A percentile compares a stretch with the other conserved stretches of the same genome.
phyloP scores from a whole-genome alignment of 208 protist species.

The Trypanosoma theileri region DNA sequence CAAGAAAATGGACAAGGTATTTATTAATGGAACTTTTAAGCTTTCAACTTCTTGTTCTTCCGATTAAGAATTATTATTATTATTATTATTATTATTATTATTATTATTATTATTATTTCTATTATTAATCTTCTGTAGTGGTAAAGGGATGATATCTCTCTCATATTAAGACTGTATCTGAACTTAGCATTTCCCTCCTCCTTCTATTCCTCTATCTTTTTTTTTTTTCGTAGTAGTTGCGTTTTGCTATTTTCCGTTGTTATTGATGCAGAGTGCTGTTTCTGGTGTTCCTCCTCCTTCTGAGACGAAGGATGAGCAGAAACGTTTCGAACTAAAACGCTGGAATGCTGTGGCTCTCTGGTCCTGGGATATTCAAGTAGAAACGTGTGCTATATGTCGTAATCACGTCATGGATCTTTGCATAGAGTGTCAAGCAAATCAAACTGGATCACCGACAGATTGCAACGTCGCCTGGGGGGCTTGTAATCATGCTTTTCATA shows the following conservation, averaged over 20 bases:
- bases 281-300: background rate
- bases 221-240: background rate
- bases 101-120: background rate
- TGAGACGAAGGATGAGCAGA: conserved; percentile 24
- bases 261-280: conserved; percentile 18
- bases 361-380: conserved; percentile 98
- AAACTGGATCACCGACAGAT: conserved; percentile 87
- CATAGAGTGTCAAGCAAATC: conserved; percentile 98
- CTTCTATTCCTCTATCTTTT: background rate
- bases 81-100: background rate
- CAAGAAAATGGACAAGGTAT: conserved; percentile 85
- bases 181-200: background rate
- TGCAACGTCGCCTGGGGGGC: conserved; percentile 98
- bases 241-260: background rate
- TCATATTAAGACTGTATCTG: no score
- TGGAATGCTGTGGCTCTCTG: conserved; percentile 99
- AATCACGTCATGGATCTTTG: conserved; percentile 99
- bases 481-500: conserved; percentile 99
- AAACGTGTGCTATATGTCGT: conserved; percentile 98
- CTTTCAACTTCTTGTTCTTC: background rate
- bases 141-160: no score
- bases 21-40: conserved; percentile 77
- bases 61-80: background rate
- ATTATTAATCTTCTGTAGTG: background rate
- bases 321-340: conserved; percentile 92